Conservation (phyloP, 768 basidiomycete species). For the Leccinum boreale region DNA sequence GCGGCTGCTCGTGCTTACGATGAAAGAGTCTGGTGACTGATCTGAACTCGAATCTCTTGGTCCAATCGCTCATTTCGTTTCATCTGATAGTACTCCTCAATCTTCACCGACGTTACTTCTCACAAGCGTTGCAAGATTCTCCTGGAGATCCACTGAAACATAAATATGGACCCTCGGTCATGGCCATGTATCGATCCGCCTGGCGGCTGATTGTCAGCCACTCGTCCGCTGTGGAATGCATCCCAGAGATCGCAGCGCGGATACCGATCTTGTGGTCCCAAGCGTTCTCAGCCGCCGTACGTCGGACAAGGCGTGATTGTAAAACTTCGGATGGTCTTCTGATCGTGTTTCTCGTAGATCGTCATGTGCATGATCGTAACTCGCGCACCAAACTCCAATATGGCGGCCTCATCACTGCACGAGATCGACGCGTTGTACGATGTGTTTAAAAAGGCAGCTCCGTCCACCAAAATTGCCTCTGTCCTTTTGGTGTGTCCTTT, state of each 20-base stretch:
- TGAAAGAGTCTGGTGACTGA: conserved; percentile 49
- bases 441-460: conserved; percentile 47
- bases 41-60: neutral
- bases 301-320: conserved; percentile 18
- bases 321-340: neutral
- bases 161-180: conserved; percentile 63
- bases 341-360: conserved; percentile 38
- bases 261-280: conserved; percentile 63
- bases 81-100: conserved; percentile 57
- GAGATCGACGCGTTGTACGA: conserved; percentile 44
- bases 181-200: conserved; percentile 69
- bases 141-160: conserved; percentile 57
- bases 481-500: conserved; percentile 39
- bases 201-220: conserved; percentile 60
- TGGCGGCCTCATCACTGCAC: conserved; percentile 45
- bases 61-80: neutral
- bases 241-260: conserved; percentile 43
- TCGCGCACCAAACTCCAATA: conserved; percentile 44
- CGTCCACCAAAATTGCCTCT: conserved; percentile 43
- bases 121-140: conserved; percentile 59
- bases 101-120: conserved; percentile 67
- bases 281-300: conserved; percentile 59
- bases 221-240: conserved; percentile 37
- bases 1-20: conserved; percentile 40
- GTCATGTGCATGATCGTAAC: conserved; percentile 56